Base-by-base conservation (phyloP, 768 basidiomycete species). In the Boletus coccyginus region DNA sequence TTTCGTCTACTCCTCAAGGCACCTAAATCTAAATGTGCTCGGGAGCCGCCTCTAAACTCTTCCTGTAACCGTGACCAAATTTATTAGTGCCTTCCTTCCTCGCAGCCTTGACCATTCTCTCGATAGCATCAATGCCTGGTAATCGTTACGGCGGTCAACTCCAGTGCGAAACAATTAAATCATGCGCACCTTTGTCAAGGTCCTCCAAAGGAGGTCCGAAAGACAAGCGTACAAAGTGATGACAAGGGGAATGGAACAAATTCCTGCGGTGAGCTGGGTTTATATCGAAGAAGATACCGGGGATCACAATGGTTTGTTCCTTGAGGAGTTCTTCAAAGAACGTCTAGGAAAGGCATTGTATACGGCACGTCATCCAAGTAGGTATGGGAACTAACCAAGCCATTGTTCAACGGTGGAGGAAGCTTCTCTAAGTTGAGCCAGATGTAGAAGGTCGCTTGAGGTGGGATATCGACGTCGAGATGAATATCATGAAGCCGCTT, bases 291-390 rank as follows among this genome's bases (percentile, higher is more conserved):
- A 93, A 94, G 62, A 90, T 90, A 12, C 94, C 94, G 6, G 93
- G 92, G 46, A 94, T 92, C 52, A 92, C 89, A 60, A 94, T 94
- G 11, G 92, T 90, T 73, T 92, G 81, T 73, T 92, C 89, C 73
- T 94, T 96, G 51, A 96, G 79, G 43, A 94, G 77, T 72, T 94
- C 94, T 66, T 96, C 94, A 67, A 98, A 98, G 83, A 98, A 96
- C 7, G 90, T 92, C 83, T 86, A 48, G 31, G 24, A 56, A 50
- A 21, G n/a, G 2, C 12, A 50, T 56, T 41, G 19, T 24, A 51
- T 42, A 57, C 43, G 50, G 44, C 44, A 36, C 38, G 11, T 46
- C 19, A 21, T 52, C 27, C 40, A 46, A 48, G n/a, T 3, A 50
- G 14, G 31, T 5, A 27, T 13, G n/a, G 24, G 16, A 16, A 75